These are phyloP conservation scores for Ilyonectria destructans DNA, from an alignment of 2,329 filamentous ascomycete genomes.

Conservation along the genomic window DNA sequence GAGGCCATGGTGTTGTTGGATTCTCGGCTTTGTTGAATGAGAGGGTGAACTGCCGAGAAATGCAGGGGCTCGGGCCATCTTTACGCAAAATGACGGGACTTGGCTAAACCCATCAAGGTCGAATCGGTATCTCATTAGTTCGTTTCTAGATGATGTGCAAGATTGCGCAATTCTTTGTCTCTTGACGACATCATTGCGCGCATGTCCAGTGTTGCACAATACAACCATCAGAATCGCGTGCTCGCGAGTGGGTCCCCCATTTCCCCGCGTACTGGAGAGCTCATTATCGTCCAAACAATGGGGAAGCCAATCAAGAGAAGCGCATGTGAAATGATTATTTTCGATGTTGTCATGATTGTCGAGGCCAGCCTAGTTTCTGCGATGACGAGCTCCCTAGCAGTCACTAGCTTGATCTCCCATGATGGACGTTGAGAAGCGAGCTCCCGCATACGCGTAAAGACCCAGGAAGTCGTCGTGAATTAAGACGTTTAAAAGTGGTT, in stretches of 20 bases:
- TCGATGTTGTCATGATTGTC: too few species aligned
- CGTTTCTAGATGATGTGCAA: neutral
- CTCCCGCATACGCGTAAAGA: too few species aligned
- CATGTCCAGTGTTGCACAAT: conserved; percentile 1
- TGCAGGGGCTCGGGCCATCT: conserved; percentile 13
- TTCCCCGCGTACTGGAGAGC: conserved; percentile 24
- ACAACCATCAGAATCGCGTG: conserved; percentile 22
- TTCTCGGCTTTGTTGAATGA: conserved; percentile 3
- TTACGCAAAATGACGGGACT: conserved; percentile 14
- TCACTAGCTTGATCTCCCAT: too few species aligned
- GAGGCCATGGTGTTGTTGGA: conserved; percentile 19
- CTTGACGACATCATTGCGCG: conserved; percentile 18
- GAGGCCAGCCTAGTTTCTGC: too few species aligned
- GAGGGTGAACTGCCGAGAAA: neutral
- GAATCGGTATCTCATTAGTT: neutral
- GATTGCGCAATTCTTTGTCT: conserved; percentile 24
- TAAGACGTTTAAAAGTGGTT: too few species aligned
- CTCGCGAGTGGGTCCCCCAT: conserved; percentile 20
- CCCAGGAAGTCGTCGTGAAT: too few species aligned
- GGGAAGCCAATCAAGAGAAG: neutral
- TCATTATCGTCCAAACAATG: neutral
- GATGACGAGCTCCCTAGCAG: too few species aligned
- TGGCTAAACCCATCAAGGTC: conserved; percentile 1
- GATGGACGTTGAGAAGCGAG: too few species aligned
- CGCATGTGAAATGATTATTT: neutral